These are phyloP conservation scores for Globisporangium perplexum DNA, from an alignment of 352 stramenopile species.

Conservation along the genomic window DNA sequence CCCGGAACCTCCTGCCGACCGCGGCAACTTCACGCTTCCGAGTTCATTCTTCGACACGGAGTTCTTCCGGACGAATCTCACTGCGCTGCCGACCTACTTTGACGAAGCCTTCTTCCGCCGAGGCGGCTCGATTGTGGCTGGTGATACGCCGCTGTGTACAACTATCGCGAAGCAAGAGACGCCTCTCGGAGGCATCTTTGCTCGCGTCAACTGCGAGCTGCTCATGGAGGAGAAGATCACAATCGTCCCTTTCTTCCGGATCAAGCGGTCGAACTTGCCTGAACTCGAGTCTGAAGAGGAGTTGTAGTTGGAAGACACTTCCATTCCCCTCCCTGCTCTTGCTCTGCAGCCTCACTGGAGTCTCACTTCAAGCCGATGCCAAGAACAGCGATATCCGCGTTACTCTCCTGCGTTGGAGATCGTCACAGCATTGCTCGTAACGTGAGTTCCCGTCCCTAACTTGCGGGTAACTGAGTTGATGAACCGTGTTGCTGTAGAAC, in stretches of 20 bases:
- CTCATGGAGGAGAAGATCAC: neutral
- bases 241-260: slow-evolving; percentile 3
- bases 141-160: slow-evolving; percentile 1
- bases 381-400: too few relatives aligned
- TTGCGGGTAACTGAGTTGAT: too few relatives aligned
- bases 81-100: slow-evolving; percentile 5
- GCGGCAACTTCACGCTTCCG: neutral
- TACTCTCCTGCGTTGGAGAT: too few relatives aligned
- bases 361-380: too few relatives aligned
- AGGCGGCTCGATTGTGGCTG: slow-evolving; percentile 1
- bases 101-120: slow-evolving; percentile 9
- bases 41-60: neutral
- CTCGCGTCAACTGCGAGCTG: neutral
- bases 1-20: slow-evolving; percentile 1
- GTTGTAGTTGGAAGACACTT: too few relatives aligned
- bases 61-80: slow-evolving; percentile 5
- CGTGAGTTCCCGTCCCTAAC: too few relatives aligned
- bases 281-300: too few relatives aligned
- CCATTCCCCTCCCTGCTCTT: too few relatives aligned
- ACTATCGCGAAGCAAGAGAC: neutral
- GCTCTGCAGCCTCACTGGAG: too few relatives aligned
- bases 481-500: too few relatives aligned
- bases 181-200: neutral
- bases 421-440: too few relatives aligned
- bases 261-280: slow-evolving; percentile 6